Evolutionary conservation across 2,329 filamentous ascomycete genomes (phyloP), one percentile per base, ranked within the genome.

Genomic region (Myriosclerotinia scirpicola): DNA sequence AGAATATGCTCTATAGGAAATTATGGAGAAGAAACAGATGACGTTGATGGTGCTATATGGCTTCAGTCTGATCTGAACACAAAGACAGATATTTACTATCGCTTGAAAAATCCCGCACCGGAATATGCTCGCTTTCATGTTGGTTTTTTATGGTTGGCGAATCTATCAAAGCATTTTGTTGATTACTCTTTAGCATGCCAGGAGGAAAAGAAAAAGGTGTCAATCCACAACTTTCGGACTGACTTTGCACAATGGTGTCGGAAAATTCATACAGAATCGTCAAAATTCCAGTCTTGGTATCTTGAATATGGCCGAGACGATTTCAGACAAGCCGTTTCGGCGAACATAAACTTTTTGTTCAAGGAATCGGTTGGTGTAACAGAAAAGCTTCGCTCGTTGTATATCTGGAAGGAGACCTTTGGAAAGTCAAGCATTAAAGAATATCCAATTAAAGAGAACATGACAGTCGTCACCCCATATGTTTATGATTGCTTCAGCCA

Each of bases 401-500:
- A 73, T 0, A 72, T 82, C 7, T 82, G 78, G 77, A 67, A 62
- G 8, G 79, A 81, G 64, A 67, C 78, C 1, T 38, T 75, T 11
- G 62, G 71, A 4, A 71, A 76, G 7, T 70, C 67, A 14, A 74
- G 75, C 4, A 76, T 81, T 26, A 68, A 68, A 8, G 30, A 67
- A 22, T 73, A 77, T 46, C 22, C 58, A n/a, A 67, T 70, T 14
- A 66, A 71, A 71, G 68, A 75, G 70, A 50, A 65, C 53, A 52
- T 76, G 4, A 94, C 91, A 0, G 77, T 91, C 0, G 88, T 93
- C 0, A 94, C 92, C 0, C 85, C 88, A 0, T 91, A 89, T 66
- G 84, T 90, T 0, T 83, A 86, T 68, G 73, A 84, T 3, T 85
- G 85, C 65, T 95, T 95, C 69, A 79, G 81, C 3, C 78, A 88